Evolutionary conservation across 2,329 filamentous ascomycete species (phyloP).

Genomic region (Cytospora mali): DNA sequence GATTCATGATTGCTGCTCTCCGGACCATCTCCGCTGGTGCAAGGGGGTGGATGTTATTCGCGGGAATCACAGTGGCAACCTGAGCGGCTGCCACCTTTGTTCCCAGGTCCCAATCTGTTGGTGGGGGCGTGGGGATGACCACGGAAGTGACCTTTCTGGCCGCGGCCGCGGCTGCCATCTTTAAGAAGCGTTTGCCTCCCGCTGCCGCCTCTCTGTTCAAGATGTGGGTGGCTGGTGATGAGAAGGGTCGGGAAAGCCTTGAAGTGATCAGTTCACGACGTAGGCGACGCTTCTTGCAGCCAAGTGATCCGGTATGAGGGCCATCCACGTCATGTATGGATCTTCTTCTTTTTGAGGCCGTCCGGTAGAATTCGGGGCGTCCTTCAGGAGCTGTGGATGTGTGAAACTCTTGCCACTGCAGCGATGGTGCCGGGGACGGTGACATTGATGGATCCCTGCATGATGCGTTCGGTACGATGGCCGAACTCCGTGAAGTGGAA

Average conservation of each 20-base stretch:
- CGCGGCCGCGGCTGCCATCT: conserved; percentile 48
- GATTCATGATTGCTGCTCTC: conserved; percentile 68
- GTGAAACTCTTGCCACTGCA: not conserved
- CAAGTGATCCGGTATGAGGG: conserved; percentile 51
- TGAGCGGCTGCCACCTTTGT: conserved; percentile 1
- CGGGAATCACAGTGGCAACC: conserved; percentile 14
- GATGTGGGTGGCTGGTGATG: conserved; percentile 70
- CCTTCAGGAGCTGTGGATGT: not conserved
- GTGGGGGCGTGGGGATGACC: conserved; percentile 26
- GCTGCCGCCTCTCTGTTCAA: conserved; percentile 58
- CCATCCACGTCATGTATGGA: conserved; percentile 61
- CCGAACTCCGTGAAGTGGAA: not conserved
- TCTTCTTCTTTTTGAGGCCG: conserved; percentile 51
- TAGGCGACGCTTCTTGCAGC: conserved; percentile 69
- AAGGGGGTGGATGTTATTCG: conserved; percentile 24
- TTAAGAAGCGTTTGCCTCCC: conserved; percentile 52
- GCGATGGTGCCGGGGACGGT: not conserved
- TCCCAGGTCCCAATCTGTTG: conserved; percentile 9
- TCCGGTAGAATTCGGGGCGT: not conserved
- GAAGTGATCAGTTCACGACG: conserved; percentile 68
- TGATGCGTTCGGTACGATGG: not conserved
- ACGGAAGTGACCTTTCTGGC: conserved; percentile 33
- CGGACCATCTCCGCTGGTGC: conserved; percentile 51
- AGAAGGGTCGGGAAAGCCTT: conserved; percentile 69
- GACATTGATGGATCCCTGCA: not conserved